These are phyloP conservation scores for Mallotus nudiflorus DNA, from an alignment of 345 rosid genomes.

Conservation along the genomic window DNA sequence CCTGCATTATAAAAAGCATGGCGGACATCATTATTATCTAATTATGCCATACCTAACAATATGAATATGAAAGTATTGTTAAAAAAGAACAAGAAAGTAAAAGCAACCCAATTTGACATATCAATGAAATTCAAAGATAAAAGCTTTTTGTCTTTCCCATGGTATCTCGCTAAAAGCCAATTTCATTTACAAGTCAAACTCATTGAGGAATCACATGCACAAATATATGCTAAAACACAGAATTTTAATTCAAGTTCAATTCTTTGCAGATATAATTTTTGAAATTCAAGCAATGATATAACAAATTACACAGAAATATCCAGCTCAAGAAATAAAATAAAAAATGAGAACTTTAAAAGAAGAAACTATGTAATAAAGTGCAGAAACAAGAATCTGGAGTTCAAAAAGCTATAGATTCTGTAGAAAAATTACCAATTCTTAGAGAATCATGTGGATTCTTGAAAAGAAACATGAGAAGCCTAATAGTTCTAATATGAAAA, in stretches of 20 bases:
- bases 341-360: not conserved
- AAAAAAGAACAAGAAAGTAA: not conserved
- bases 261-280: not conserved
- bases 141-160: not conserved
- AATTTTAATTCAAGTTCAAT: not conserved
- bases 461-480: slow-evolving; percentile 65
- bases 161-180: not conserved
- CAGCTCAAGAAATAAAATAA: not conserved
- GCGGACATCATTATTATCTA: not conserved
- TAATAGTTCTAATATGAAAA: slow-evolving; percentile 50
- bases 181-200: not conserved
- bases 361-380: not conserved
- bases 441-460: slow-evolving; percentile 51
- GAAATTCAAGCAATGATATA: not conserved
- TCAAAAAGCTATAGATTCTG: too few species aligned
- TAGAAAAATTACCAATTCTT: slow-evolving; percentile 44
- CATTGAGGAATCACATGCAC: not conserved
- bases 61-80: too few species aligned
- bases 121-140: not conserved
- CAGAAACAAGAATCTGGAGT: not conserved
- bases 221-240: not conserved
- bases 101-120: not conserved
- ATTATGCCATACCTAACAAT: not conserved
- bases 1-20: slow-evolving; percentile 37
- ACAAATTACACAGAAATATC: not conserved